A percentile compares a stretch with the other conserved stretches of the same genome.
These are phyloP conservation scores for Lablab purpureus DNA, from an alignment of 306 rosid species.

Conservation along the genomic window DNA sequence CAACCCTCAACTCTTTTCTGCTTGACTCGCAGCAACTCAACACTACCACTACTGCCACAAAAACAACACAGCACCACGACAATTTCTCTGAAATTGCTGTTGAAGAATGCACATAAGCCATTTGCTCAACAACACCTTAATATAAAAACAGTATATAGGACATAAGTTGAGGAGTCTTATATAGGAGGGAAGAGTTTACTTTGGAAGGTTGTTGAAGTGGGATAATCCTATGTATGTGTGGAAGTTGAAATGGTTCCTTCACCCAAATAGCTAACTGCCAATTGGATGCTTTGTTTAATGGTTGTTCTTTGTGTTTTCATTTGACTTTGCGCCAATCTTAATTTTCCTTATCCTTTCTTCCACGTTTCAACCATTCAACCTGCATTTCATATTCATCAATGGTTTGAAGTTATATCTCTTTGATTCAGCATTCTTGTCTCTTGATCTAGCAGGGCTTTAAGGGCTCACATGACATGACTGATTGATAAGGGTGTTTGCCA, in stretches of 20 bases:
- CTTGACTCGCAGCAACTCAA: constrained; percentile 54
- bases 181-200: neutral
- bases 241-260: constrained; percentile 45
- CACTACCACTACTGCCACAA: constrained; percentile 30
- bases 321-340: neutral
- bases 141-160: neutral
- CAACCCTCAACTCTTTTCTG: constrained; percentile 32
- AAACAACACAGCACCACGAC: constrained; percentile 25
- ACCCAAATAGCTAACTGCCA: constrained; percentile 40
- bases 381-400: neutral
- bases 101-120: constrained; percentile 40
- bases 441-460: neutral
- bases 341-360: neutral
- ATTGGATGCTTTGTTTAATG: neutral
- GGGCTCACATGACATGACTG: neutral
- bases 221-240: constrained; percentile 22
- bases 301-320: neutral
- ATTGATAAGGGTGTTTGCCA: too few species aligned
- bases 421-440: neutral
- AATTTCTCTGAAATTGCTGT: constrained; percentile 42
- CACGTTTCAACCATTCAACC: neutral
- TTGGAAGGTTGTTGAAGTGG: constrained; percentile 50
- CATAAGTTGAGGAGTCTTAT: neutral
- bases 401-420: neutral
- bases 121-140: neutral